Conservation (phyloP, 2,329 filamentous ascomycete species). For the Alternaria brassicae region DNA sequence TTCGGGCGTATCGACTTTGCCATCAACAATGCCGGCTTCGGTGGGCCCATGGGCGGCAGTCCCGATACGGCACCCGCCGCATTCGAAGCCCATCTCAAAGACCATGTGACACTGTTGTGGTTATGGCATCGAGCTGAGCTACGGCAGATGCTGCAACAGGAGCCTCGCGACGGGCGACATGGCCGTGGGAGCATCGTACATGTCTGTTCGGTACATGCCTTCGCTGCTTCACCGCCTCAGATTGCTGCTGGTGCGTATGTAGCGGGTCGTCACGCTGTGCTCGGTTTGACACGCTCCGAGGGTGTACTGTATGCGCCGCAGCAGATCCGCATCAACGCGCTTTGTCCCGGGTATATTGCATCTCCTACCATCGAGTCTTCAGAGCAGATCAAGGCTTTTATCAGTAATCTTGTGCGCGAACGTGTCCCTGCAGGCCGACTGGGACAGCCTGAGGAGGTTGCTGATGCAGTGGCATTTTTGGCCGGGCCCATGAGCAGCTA, state of each 20-base stretch:
- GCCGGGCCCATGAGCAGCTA: conserved; percentile 18
- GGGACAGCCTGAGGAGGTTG: conserved; percentile 18
- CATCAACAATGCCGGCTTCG: conserved; percentile 61
- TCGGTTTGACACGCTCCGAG: conserved; percentile 60
- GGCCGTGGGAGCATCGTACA: conserved; percentile 61
- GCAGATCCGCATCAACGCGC: conserved; percentile 63
- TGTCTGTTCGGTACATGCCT: conserved; percentile 57
- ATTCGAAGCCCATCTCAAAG: conserved; percentile 57
- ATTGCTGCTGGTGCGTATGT: conserved; percentile 53
- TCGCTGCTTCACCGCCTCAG: conserved; percentile 45
- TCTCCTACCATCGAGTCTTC: conserved; percentile 44
- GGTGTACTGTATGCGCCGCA: conserved; percentile 58
- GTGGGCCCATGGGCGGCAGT: conserved; percentile 50
- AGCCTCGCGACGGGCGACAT: conserved; percentile 27
- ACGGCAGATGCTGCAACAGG: conserved; percentile 57
- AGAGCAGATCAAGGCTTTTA: conserved; percentile 12
- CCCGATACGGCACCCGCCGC: conserved; percentile 55
- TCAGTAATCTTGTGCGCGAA: conserved; percentile 15
- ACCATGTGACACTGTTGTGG: conserved; percentile 63
- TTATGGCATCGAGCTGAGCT: conserved; percentile 62
- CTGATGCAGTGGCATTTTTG: conserved; percentile 16
- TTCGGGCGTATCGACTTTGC: conserved; percentile 62
- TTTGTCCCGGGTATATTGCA: conserved; percentile 59
- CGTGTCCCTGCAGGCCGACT: conserved; percentile 14
- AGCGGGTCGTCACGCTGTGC: conserved; percentile 59